Percentiles rank a stretch among this genome's conserved stretches.
Evolutionary conservation across 495 filamentous ascomycete species (phyloP).

Genomic region (Mytilinidion resinicola): DNA sequence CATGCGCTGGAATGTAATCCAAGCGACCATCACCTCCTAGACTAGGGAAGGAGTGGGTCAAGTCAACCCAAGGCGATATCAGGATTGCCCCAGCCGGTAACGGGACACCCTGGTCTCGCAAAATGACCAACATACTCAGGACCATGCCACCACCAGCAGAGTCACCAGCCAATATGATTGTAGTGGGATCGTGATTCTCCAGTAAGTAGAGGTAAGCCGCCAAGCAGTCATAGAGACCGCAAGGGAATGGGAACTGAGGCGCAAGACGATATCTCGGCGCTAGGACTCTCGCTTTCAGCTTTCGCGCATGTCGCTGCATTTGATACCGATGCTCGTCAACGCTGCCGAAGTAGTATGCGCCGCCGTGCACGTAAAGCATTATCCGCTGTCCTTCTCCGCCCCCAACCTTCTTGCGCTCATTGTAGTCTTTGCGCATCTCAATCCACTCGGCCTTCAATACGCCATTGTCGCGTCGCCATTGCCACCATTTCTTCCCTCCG

Average conservation of each 20-base stretch:
- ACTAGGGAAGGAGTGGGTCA: constrained; percentile 92
- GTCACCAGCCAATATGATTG: constrained; percentile 80
- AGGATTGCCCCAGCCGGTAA: constrained; percentile 84
- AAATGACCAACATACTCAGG: constrained; percentile 66
- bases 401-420: constrained; percentile 59
- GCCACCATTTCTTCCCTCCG: constrained; percentile 88
- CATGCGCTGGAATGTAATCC: constrained; percentile 82
- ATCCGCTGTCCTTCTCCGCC: constrained; percentile 58
- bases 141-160: constrained; percentile 89
- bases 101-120: constrained; percentile 74
- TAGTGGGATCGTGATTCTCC: constrained; percentile 61
- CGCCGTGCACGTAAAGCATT: constrained; percentile 91
- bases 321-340: constrained; percentile 94
- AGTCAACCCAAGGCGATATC: constrained; percentile 88
- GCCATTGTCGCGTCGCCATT: constrained; percentile 65
- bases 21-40: constrained; percentile 62
- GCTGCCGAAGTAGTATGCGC: constrained; percentile 81
- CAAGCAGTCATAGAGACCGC: constrained; percentile 79
- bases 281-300: constrained; percentile 81
- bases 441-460: constrained; percentile 84
- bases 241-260: constrained; percentile 93
- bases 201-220: constrained; percentile 81
- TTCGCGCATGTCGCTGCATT: constrained; percentile 89
- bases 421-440: constrained; percentile 81
- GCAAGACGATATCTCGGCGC: constrained; percentile 83